A percentile compares a stretch with the other conserved stretches of the same genome.
Evolutionary conservation across 176 grass and related monocot species (phyloP).

Genomic region (Panicum miliaceum): DNA sequence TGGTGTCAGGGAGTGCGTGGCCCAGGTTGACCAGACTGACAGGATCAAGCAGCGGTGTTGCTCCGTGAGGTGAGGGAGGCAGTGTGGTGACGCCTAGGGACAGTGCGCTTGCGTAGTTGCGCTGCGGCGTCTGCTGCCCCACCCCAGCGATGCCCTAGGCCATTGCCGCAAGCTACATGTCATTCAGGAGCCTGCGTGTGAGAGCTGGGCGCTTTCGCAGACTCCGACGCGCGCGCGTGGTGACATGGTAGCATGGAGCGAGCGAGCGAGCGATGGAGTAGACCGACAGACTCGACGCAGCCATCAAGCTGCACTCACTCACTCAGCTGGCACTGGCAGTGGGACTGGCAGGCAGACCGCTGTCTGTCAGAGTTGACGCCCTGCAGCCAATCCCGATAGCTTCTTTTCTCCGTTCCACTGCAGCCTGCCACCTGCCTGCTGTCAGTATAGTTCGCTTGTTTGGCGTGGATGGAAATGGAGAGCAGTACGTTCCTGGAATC

Average conservation of each 20-base stretch:
- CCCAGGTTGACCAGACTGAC: too few species aligned
- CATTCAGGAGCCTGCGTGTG: slow-evolving; percentile 4
- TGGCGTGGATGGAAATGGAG: slow-evolving; percentile 16
- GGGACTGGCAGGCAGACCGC: too few species aligned
- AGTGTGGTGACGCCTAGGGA: neutral
- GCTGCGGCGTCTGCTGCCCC: neutral
- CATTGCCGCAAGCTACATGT: slow-evolving; percentile 45
- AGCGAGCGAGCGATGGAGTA: neutral
- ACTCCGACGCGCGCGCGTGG: neutral
- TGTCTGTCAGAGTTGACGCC: slow-evolving; percentile 40
- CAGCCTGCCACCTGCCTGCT: neutral
- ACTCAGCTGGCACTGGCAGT: too few species aligned
- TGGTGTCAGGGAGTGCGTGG: too few species aligned
- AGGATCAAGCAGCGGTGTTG: too few species aligned
- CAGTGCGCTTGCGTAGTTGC: neutral
- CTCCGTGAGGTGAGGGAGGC: too few species aligned
- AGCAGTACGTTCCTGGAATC: neutral
- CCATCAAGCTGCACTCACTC: neutral
- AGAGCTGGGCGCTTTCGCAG: slow-evolving; percentile 1
- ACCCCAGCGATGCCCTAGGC: neutral
- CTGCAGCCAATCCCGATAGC: neutral
- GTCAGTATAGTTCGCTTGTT: neutral
- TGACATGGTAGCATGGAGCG: neutral
- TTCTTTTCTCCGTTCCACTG: neutral
- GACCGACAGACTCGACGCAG: slow-evolving; percentile 49